A percentile compares a stretch with the other conserved stretches of the same genome.
Evolutionary conservation across 1,139 yeast species (phyloP).

Genomic region (Torulaspora pretoriensis): DNA sequence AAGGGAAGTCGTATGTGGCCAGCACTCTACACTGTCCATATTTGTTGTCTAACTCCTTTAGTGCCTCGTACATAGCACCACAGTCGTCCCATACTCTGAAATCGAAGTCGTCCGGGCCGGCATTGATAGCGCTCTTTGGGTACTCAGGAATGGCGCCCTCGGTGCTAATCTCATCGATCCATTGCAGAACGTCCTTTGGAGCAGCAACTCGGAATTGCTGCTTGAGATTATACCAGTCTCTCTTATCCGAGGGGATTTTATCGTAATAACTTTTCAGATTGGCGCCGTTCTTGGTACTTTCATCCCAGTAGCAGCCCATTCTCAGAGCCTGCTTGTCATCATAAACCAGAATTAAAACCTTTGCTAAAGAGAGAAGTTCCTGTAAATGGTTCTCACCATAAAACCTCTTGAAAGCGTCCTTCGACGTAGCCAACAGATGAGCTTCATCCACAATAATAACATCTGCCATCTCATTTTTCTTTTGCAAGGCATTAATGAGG

Average conservation of each 20-base stretch:
- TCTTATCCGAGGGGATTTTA: conserved; percentile 15
- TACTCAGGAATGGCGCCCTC: conserved; percentile 33
- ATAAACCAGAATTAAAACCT: conserved; percentile 39
- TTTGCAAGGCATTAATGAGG: conserved; percentile 36
- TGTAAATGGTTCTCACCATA: conserved; percentile 41
- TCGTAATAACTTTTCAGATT: conserved; percentile 23
- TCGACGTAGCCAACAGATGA: conserved; percentile 40
- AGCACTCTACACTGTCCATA: conserved; percentile 41
- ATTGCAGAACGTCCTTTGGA: conserved; percentile 38
- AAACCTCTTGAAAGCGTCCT: conserved; percentile 42
- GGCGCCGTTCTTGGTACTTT: conserved; percentile 33
- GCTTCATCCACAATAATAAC: conserved; percentile 43
- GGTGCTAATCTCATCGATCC: conserved; percentile 40
- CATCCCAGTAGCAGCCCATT: conserved; percentile 44
- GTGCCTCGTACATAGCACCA: conserved; percentile 38
- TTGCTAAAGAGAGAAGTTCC: conserved; percentile 38
- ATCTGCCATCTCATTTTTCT: conserved; percentile 31
- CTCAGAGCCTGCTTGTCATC: conserved; percentile 43
- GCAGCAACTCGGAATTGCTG: conserved; percentile 42
- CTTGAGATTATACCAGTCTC: conserved; percentile 32
- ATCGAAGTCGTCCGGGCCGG: conserved; percentile 31
- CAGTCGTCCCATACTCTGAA: conserved; percentile 41
- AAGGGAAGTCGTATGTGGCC: conserved; percentile 43
- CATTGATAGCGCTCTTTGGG: conserved; percentile 28
- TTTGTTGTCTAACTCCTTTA: conserved; percentile 30